Percentiles rank a stretch among this genome's conserved stretches.
Conservation (phyloP, 1,284 basidiomycete genomes). For the Pulveroboletus sp. region DNA sequence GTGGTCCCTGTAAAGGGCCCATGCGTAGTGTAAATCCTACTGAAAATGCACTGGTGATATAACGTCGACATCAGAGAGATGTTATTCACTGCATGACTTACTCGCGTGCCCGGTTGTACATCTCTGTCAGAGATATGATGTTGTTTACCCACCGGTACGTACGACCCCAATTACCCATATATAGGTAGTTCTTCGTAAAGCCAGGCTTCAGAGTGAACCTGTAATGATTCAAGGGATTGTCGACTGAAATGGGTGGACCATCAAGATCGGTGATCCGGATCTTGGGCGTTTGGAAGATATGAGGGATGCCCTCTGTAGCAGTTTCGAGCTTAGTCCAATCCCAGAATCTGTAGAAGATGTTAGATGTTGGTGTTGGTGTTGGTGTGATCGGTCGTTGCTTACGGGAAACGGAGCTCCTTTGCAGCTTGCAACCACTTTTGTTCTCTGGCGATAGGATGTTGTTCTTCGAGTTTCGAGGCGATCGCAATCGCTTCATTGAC, state of each 20-base stretch:
- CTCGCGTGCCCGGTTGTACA: slow-evolving; percentile 13
- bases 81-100: neutral
- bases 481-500: slow-evolving; percentile 16
- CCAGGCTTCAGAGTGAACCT: slow-evolving; percentile 12
- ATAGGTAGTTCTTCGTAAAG: neutral
- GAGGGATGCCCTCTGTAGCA: slow-evolving; percentile 9
- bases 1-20: too few relatives aligned
- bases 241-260: neutral
- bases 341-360: slow-evolving; percentile 15
- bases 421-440: slow-evolving; percentile 18
- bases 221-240: slow-evolving; percentile 25
- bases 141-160: slow-evolving; percentile 21
- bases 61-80: neutral
- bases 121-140: slow-evolving; percentile 3
- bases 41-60: slow-evolving; percentile 8
- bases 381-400: neutral
- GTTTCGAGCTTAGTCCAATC: slow-evolving; percentile 19
- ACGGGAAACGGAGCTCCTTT: slow-evolving; percentile 20
- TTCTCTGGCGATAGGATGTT: neutral
- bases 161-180: slow-evolving; percentile 17
- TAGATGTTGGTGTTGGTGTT: neutral
- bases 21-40: too few relatives aligned
- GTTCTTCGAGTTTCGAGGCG: slow-evolving; percentile 8
- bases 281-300: neutral
- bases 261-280: slow-evolving; percentile 3